Conservation (phyloP, 768 basidiomycete species). For the Panaeolus papilionaceus region DNA sequence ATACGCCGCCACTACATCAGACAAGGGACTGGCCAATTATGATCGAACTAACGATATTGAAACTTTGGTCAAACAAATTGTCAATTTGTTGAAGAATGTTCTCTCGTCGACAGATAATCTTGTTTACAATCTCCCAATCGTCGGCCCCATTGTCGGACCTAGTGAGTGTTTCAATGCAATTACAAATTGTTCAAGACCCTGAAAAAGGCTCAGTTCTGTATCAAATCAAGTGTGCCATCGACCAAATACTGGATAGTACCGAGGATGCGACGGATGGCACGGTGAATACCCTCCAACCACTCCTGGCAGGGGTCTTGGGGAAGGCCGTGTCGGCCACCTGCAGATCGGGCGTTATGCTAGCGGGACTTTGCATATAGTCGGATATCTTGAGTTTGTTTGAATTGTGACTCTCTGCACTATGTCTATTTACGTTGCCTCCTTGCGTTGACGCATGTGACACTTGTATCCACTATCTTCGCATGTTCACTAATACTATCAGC, state of each 20-base stretch:
- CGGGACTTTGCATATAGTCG: constrained; percentile 38
- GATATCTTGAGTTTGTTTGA: constrained; percentile 27
- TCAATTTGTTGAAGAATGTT: constrained; percentile 55
- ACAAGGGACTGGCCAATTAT: constrained; percentile 60
- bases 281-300: constrained; percentile 47
- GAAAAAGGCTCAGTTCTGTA: constrained; percentile 51
- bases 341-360: constrained; percentile 32
- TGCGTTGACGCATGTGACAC: constrained; percentile 34
- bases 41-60: constrained; percentile 51
- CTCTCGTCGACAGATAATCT: constrained; percentile 41
- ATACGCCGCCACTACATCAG: constrained; percentile 42
- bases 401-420: constrained; percentile 24
- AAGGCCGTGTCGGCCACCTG: constrained; percentile 35
- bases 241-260: constrained; percentile 51
- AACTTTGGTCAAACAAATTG: constrained; percentile 51
- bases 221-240: constrained; percentile 65
- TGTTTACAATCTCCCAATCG: constrained; percentile 45
- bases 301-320: constrained; percentile 38
- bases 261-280: constrained; percentile 57
- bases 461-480: constrained; percentile 38
- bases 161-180: constrained; percentile 45
- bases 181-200: constrained; percentile 6
- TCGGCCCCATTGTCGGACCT: constrained; percentile 60
- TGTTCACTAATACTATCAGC: constrained; percentile 30
- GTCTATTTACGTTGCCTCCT: constrained; percentile 29